Evolutionary conservation across 2,329 filamentous ascomycete species (phyloP), one percentile per base, ranked within the genome.

Genomic region (Exophiala bonariae): DNA sequence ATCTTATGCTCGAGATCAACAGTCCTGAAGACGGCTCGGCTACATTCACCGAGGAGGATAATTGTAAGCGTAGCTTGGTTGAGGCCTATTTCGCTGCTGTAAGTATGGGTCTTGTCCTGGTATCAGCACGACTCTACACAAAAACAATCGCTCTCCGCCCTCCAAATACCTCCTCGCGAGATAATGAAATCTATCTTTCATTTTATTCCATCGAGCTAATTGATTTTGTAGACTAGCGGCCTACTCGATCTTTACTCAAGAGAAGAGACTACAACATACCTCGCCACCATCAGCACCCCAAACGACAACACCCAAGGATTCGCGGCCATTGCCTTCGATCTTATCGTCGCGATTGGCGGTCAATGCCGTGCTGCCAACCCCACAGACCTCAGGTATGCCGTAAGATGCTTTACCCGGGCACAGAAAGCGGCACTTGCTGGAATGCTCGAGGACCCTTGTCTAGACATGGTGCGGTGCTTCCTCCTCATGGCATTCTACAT

Each of bases 401-500:
- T 69, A 41, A 59, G 66, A 32, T 74, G 73, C 44, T 80, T 80
- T 47, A 69, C 69, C 2, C 69, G 70, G 17, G 77, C 74, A 1
- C 77, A 77, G 42, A 65, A 65, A 14, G 59, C 66, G 28, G 72
- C 77, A 0, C 76, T 82, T 46, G 66, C 71, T 11, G 71, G 70
- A 4, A 77, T 79, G 65, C 64, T 81, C 0, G 73, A 76, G 52
- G 74, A 79, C 47, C 78, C 78, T 0, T 79, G 74, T 30, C 62
- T 80, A 9, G 69, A 78, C 38, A 66, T 80, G 57, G 72, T 79
- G 3, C 66, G 75, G 13, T 65, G 69, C 0, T 82, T 80, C 50
- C 61, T 80, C 0, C 65, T 82, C 13, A 77, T 82, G 73, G 71
- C 78, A 0, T 80, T 81, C 52, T 82, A 80, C 54, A 78, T 81